Percentiles rank a stretch among this genome's conserved stretches.
These are phyloP conservation scores for Trichoderma virens DNA, from an alignment of 495 filamentous ascomycete species.

Conservation along the genomic window DNA sequence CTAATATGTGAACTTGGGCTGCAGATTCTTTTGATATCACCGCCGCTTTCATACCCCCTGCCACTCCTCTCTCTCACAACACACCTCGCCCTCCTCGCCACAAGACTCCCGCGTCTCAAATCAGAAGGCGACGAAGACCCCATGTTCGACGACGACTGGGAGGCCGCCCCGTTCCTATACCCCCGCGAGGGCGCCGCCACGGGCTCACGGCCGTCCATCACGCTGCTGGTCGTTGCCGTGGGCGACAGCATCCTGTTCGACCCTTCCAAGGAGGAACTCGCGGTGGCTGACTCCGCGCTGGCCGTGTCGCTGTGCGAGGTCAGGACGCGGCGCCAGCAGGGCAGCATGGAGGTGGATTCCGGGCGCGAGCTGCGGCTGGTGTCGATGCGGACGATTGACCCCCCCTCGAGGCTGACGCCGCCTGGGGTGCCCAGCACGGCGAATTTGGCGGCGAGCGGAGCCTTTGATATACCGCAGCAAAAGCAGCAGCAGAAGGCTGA, in stretches of 20 bases:
- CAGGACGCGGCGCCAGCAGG: constrained; percentile 1
- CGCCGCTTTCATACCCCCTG: constrained; percentile 82
- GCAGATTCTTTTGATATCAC: constrained; percentile 88
- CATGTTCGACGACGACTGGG: constrained; percentile 98
- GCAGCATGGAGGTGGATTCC: constrained; percentile 22
- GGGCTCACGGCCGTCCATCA: constrained; percentile 62
- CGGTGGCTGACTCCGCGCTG: constrained; percentile 80
- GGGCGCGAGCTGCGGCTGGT: constrained; percentile 34
- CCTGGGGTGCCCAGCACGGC: constrained; percentile 60
- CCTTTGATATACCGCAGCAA: constrained; percentile 29
- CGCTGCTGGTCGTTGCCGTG: constrained; percentile 79
- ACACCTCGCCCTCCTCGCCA: constrained; percentile 87
- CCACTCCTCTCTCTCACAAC: constrained; percentile 88
- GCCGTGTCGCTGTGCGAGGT: constrained; percentile 61
- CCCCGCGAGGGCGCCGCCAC: constrained; percentile 32
- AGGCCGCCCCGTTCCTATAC: constrained; percentile 68
- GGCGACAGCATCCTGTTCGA: constrained; percentile 90
- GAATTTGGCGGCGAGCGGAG: constrained; percentile 52
- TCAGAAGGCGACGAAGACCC: constrained; percentile 90
- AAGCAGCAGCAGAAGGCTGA: constrained; percentile 33
- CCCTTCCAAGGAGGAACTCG: constrained; percentile 79
- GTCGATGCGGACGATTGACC: constrained; percentile 66
- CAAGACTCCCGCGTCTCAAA: constrained; percentile 73
- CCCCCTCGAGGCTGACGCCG: constrained; percentile 47
- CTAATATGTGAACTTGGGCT: neutral